Evolutionary conservation across 1,284 basidiomycete species (phyloP).

Genomic region (Butyriboletus appendiculatus): DNA sequence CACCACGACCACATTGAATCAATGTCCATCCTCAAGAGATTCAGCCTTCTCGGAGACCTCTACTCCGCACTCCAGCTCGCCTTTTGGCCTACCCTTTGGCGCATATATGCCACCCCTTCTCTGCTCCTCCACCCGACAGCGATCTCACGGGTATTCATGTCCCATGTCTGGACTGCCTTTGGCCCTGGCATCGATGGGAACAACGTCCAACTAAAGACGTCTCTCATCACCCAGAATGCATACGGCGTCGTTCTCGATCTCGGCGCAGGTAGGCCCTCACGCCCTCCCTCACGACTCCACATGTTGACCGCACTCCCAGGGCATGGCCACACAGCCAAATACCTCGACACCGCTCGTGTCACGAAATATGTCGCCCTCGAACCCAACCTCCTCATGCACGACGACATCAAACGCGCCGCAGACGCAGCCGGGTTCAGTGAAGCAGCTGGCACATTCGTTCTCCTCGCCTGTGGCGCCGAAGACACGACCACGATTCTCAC

Average conservation of each 20-base stretch:
- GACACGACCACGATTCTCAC: constrained; percentile 48
- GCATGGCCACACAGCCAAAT: constrained; percentile 59
- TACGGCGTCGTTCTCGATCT: constrained; percentile 65
- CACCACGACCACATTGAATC: background rate
- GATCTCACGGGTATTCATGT: constrained; percentile 60
- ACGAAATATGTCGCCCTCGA: constrained; percentile 69
- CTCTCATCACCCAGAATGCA: constrained; percentile 55
- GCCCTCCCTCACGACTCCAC: background rate
- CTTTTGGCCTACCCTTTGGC: constrained; percentile 50
- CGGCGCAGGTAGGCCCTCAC: constrained; percentile 51
- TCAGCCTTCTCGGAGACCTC: constrained; percentile 37
- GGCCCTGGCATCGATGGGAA: constrained; percentile 51
- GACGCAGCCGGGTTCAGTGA: constrained; percentile 54
- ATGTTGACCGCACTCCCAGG: constrained; percentile 38
- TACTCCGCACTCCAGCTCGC: constrained; percentile 40
- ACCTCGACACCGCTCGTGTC: constrained; percentile 56
- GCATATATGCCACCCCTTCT: constrained; percentile 42
- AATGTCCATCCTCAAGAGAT: constrained; percentile 18
- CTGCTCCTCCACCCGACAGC: constrained; percentile 47
- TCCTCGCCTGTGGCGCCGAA: constrained; percentile 59
- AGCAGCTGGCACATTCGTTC: constrained; percentile 41
- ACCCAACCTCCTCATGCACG: constrained; percentile 65
- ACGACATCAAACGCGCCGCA: constrained; percentile 49
- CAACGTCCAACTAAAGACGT: constrained; percentile 43
- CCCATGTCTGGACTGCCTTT: constrained; percentile 55